A percentile compares a stretch with the other conserved stretches of the same genome.
Evolutionary conservation across 1,284 basidiomycete genomes (phyloP).

Genomic region (Stereum hirsutum): DNA sequence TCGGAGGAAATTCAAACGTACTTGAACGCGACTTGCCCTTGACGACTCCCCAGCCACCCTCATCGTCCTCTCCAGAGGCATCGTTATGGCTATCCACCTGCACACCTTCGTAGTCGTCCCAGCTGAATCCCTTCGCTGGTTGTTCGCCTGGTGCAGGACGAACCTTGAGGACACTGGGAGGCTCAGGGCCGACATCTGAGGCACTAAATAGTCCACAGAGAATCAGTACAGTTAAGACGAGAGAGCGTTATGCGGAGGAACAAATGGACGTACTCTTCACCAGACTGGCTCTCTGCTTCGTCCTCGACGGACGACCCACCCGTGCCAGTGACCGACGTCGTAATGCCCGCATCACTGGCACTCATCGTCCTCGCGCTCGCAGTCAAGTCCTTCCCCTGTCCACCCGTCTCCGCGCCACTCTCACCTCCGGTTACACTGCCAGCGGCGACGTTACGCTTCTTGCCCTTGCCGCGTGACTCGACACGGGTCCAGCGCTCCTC

Average conservation of each 20-base stretch:
- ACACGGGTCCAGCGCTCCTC: conserved; percentile 53
- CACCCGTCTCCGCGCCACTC: conserved; percentile 3
- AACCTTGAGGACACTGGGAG: conserved; percentile 54
- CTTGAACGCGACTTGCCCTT: conserved; percentile 38
- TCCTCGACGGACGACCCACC: conserved; percentile 33
- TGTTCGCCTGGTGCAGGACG: conserved; percentile 42
- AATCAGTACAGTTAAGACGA: background rate
- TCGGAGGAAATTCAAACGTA: background rate
- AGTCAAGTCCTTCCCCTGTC: conserved; percentile 8
- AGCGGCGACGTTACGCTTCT: conserved; percentile 6
- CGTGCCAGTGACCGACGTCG: conserved; percentile 45
- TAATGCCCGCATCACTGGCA: conserved; percentile 42
- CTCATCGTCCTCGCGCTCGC: conserved; percentile 29
- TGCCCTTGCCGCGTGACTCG: conserved; percentile 18
- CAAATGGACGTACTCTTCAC: conserved; percentile 49
- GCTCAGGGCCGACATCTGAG: conserved; percentile 24
- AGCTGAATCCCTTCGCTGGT: conserved; percentile 57
- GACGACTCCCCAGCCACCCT: conserved; percentile 67
- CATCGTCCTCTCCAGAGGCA: conserved; percentile 48
- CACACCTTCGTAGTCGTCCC: conserved; percentile 70
- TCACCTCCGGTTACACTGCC: no score
- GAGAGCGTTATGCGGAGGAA: background rate
- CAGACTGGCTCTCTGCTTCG: conserved; percentile 43
- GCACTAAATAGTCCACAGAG: background rate
- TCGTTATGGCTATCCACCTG: conserved; percentile 43